phyloP scores from a whole-genome alignment of 352 stramenopile genomes.

The Plasmopara viticola region DNA sequence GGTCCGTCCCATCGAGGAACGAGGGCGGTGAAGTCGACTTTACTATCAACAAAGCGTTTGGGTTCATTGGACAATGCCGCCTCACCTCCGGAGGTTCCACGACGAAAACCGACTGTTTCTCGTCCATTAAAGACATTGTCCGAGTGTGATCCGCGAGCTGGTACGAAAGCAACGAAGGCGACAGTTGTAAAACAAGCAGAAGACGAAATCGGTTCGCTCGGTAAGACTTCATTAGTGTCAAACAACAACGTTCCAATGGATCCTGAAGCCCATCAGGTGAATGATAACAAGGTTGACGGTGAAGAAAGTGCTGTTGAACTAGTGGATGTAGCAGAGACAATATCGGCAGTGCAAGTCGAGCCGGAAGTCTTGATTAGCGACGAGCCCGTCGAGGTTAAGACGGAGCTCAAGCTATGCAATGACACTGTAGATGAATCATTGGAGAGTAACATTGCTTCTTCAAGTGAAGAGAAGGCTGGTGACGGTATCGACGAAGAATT shows the following conservation, averaged over 20 bases:
- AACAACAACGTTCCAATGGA: not conserved
- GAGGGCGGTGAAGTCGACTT: conserved; percentile 12
- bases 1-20: conserved; percentile 11
- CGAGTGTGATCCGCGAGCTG: conserved; percentile 10
- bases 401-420: not conserved
- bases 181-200: conserved; percentile 1
- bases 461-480: not conserved
- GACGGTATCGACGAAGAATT: not conserved
- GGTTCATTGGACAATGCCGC: not conserved
- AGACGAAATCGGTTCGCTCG: not conserved
- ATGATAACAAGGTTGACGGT: not conserved
- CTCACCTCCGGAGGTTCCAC: conserved; percentile 3
- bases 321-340: not conserved
- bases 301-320: not conserved
- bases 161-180: conserved; percentile 10
- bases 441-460: not conserved
- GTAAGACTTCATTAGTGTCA: not conserved
- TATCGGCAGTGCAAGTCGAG: conserved; percentile 2
- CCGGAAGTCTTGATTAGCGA: not conserved
- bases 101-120: conserved; percentile 13
- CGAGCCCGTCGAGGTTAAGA: conserved; percentile 1
- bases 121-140: conserved; percentile 5
- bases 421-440: not conserved
- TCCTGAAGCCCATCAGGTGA: not conserved
- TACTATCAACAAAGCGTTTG: conserved; percentile 7